Percentiles rank a stretch among this genome's conserved stretches.
Evolutionary conservation across 1,139 yeast genomes (phyloP).

Genomic region (Scheffersomyces illinoinensis): DNA sequence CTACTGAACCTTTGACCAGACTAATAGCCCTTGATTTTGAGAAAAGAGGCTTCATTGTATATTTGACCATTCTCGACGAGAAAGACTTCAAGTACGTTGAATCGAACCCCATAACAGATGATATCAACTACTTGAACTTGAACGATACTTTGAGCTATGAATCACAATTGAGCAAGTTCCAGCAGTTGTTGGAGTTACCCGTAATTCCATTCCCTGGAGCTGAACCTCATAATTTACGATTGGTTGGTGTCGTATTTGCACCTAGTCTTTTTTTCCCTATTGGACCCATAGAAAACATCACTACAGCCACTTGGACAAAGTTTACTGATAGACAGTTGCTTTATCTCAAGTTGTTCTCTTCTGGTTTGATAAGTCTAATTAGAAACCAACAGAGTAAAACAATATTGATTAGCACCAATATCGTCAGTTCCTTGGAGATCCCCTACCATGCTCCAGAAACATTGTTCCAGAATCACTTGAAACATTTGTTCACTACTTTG

Average conservation of each 20-base stretch:
- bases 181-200: constrained; percentile 37
- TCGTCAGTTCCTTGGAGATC: constrained; percentile 41
- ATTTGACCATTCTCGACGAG: constrained; percentile 67
- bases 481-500: constrained; percentile 38
- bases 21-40: constrained; percentile 73
- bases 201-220: constrained; percentile 55
- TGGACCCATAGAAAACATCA: constrained; percentile 67
- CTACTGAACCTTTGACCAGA: constrained; percentile 72
- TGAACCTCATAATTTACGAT: constrained; percentile 48
- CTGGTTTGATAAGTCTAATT: constrained; percentile 59
- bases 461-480: constrained; percentile 37
- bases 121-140: constrained; percentile 47
- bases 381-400: constrained; percentile 47
- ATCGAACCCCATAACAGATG: constrained; percentile 55
- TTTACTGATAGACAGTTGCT: constrained; percentile 45
- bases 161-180: constrained; percentile 43
- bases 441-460: constrained; percentile 56
- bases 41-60: constrained; percentile 77
- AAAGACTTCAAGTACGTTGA: constrained; percentile 62
- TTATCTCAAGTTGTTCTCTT: constrained; percentile 53
- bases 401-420: constrained; percentile 45
- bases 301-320: constrained; percentile 54
- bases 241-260: constrained; percentile 61
- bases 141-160: constrained; percentile 31
- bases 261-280: constrained; percentile 68